A percentile compares a stretch with the other conserved stretches of the same genome.
Conservation (phyloP, 345 rosid genomes). For the Heritiera fomes region DNA sequence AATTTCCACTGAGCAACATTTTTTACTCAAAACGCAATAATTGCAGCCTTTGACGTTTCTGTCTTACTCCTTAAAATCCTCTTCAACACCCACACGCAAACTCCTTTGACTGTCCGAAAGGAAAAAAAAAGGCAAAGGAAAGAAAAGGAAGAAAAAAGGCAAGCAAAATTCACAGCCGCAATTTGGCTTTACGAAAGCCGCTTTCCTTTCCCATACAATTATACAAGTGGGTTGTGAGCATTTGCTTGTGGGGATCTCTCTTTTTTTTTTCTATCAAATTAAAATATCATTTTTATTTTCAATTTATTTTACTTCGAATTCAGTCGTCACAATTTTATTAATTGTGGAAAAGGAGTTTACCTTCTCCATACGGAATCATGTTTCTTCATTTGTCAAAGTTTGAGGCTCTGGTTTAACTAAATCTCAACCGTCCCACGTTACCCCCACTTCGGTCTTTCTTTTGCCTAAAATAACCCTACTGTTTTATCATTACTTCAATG, state of each 20-base stretch:
- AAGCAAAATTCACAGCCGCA: conserved; percentile 37
- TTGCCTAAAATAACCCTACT: conserved; percentile 22
- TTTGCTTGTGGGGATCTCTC: conserved; percentile 38
- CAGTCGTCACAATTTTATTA: not conserved
- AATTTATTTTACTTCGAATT: not conserved
- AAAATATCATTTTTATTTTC: not conserved
- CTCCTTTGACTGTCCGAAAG: conserved; percentile 48
- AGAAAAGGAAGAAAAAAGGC: too few species aligned
- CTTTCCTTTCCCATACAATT: conserved; percentile 23
- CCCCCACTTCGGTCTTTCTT: conserved; percentile 18
- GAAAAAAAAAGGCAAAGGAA: not conserved
- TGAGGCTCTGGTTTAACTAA: conserved; percentile 51
- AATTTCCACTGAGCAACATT: conserved; percentile 31
- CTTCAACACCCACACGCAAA: conserved; percentile 63
- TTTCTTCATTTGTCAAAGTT: conserved; percentile 50
- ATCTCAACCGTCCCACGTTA: conserved; percentile 55
- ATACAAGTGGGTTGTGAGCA: conserved; percentile 32
- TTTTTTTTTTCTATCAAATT: not conserved
- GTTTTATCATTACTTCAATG: not conserved
- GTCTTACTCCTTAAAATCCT: conserved; percentile 37
- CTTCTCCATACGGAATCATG: conserved; percentile 47
- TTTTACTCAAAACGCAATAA: conserved; percentile 53
- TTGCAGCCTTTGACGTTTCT: conserved; percentile 67
- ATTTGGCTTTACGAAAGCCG: conserved; percentile 39
- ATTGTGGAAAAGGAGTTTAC: conserved; percentile 38